Evolutionary conservation across 1,139 yeast species (phyloP), one percentile per base, ranked within the genome.

Genomic region (Blastobotrys proliferans): DNA sequence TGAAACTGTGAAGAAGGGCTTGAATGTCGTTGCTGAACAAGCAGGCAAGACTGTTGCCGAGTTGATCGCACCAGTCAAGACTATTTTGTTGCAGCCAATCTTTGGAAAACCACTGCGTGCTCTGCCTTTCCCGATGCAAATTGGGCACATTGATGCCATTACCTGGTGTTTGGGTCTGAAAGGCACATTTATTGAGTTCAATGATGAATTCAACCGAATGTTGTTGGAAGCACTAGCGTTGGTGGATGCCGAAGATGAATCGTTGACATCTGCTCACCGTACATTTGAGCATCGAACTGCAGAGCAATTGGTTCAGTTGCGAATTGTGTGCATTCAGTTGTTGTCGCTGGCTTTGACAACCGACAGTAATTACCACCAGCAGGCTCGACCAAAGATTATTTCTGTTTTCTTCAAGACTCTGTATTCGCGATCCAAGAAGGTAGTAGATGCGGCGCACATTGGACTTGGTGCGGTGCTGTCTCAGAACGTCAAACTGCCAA

Each of bases 221-320:
- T 68, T 94, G 25, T 77, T 85, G 48, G 99, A 94, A 61, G 96
- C 97, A 0, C 70, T 92, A 49, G 96, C 96, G 0, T 69, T 94
- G 40, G 97, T 94, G 3, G 98, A 92, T 66, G 98, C 98, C 0
- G 98, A 94, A 50, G 99, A 94, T 62, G 96, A 88, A 57, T 86
- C 96, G 1, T 70, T 94, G 49, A 88, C 95, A 1, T 85, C 88
- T 54, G 86, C 87, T 0, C 94, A 85, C 56, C 76, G 94, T 40
- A 79, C 86, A 3, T 77, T 84, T 39, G 98, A 94, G 56, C 81
- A 88, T 58, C 76, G 90, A 45, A 90, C 97, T 0, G 75, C 95
- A 0, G 90, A 87, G 56, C 97, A 90, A 56, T 69, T 94, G 46
- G 80, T 87, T 13, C 88, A 85, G 53, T 67, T 94, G 39, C 73